Conservation (phyloP, 1,284 basidiomycete species). For the Ceratobasidium theobromae region DNA sequence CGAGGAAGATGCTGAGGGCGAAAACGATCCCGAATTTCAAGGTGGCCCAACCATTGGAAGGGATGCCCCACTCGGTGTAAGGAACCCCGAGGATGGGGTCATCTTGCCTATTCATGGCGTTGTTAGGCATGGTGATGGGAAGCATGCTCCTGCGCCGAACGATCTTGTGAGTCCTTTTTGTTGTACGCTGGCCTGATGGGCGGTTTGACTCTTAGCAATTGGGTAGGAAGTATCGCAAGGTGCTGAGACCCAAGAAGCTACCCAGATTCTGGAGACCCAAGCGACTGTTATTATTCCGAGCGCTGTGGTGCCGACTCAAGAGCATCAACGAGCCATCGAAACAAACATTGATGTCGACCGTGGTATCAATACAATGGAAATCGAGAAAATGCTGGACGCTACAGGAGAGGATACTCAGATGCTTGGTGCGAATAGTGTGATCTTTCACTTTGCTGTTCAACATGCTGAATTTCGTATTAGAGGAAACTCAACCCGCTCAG, state of each 20-base stretch:
- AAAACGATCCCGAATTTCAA: constrained; percentile 14
- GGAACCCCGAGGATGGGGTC: not conserved
- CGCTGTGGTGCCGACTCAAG: not conserved
- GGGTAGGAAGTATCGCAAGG: not conserved
- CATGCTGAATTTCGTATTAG: not conserved
- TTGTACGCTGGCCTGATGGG: not conserved
- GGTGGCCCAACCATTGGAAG: not conserved
- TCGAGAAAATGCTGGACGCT: no score
- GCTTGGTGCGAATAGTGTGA: not conserved
- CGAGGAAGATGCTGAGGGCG: constrained; percentile 11
- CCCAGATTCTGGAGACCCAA: constrained; percentile 12
- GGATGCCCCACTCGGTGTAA: constrained; percentile 25
- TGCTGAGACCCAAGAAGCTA: not conserved
- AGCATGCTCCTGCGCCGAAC: constrained; percentile 14
- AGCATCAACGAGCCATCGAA: not conserved
- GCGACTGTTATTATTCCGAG: constrained; percentile 1
- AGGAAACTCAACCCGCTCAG: not conserved
- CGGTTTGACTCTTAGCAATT: not conserved
- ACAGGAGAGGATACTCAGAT: not conserved
- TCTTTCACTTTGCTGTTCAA: not conserved
- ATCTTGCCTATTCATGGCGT: constrained; percentile 20
- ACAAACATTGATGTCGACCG: constrained; percentile 14
- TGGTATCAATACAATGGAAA: not conserved
- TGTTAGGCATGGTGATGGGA: constrained; percentile 12
- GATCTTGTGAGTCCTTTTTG: not conserved